Evolutionary conservation across 2,329 filamentous ascomycete species (phyloP), one percentile per base, ranked within the genome.

Genomic region (Dactylella cylindrospora): DNA sequence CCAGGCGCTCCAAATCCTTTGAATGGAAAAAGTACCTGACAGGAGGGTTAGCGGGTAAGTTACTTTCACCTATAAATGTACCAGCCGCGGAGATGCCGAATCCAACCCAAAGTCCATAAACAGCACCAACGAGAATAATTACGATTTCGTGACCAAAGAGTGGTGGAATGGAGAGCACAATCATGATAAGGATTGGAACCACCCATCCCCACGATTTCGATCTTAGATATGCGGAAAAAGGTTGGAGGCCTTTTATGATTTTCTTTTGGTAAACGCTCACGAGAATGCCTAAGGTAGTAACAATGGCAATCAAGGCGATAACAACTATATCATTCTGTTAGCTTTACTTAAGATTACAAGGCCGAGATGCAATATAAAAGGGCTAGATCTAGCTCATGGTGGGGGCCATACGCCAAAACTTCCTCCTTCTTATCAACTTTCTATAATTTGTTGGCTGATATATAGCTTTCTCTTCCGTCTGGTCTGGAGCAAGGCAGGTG

Each of bases 111-210:
- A 76, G 64, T 1, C 73, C 74, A 47, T 73, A 76, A 5, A 75
- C 73, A 0, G 75, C 71, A 65, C 74, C 74, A 44, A 71, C 73
- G n/a, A 76, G 62, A 13, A 76, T 66, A n/a, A 71, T 73, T 35
- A 76, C 66, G 32, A 76, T 67, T 53, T 76, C 74, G 54, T 76
- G 74, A 12, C 74, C 74, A 46, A 76, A 75, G 9, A 76, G 67
- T 1, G 74, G 74, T 3, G 74, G 74, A 46, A 76, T 74, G 2
- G 74, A 75, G 29, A 76, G 73, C 28, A 72, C 35, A 39, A 76
- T 69, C 22, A 76, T 66, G 15, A 76, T 71, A 22, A 68, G 68
- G 31, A 76, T 71, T 4, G 73, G 73, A 35, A 75, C 75, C 5
- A 76, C 33, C 67, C 71, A 75, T 5, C 74, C 74, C 9, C 70